phyloP scores from a whole-genome alignment of 2,329 filamentous ascomycete species.

The Byssoonygena ceratinophila region DNA sequence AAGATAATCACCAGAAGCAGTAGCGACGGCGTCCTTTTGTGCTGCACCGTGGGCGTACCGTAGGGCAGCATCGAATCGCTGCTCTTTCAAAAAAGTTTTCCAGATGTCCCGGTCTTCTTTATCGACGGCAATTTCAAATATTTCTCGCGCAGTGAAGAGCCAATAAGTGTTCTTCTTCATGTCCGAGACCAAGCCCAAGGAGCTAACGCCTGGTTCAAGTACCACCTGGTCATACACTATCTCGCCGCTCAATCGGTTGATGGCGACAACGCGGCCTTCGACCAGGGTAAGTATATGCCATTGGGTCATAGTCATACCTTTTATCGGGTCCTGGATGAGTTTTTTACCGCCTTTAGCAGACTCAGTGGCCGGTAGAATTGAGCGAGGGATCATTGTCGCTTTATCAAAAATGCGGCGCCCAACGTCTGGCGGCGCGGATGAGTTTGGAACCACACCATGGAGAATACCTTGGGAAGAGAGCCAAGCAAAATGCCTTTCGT shows the following conservation, averaged over 20 bases:
- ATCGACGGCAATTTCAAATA: constrained; percentile 83
- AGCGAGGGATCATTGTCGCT: constrained; percentile 63
- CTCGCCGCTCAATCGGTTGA: constrained; percentile 76
- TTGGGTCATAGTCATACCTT: constrained; percentile 74
- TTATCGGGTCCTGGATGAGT: constrained; percentile 59
- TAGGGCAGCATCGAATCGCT: constrained; percentile 80
- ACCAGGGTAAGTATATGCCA: constrained; percentile 85
- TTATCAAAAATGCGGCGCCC: constrained; percentile 66
- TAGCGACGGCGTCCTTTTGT: constrained; percentile 85
- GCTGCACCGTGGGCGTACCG: constrained; percentile 67
- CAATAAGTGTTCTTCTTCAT: constrained; percentile 94
- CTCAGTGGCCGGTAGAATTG: constrained; percentile 61
- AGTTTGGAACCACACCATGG: constrained; percentile 65
- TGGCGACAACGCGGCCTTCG: constrained; percentile 69
- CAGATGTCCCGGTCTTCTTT: constrained; percentile 90
- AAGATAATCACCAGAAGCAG: constrained; percentile 80
- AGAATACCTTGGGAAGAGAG: constrained; percentile 76
- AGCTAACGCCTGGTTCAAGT: constrained; percentile 64
- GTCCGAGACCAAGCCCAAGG: constrained; percentile 78
- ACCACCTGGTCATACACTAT: constrained; percentile 82
- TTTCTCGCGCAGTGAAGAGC: constrained; percentile 83
- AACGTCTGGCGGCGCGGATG: constrained; percentile 51
- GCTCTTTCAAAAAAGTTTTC: constrained; percentile 79
- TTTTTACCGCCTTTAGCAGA: constrained; percentile 54
- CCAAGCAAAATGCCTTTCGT: constrained; percentile 69